Evolutionary conservation across 2,329 filamentous ascomycete species (phyloP).

Genomic region (Alternaria ethzedia): DNA sequence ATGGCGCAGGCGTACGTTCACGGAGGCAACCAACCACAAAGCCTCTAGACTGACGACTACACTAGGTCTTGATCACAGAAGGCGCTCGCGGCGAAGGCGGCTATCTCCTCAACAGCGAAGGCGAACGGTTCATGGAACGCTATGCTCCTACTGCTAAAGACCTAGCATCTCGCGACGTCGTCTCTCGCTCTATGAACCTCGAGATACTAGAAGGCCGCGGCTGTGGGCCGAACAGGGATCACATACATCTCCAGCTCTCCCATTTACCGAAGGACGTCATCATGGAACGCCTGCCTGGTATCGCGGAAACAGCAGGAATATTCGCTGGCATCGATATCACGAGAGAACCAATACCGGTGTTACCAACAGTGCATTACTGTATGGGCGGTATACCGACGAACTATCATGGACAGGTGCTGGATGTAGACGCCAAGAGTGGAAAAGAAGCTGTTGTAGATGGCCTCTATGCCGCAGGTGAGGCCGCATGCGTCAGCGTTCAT

Average conservation of each 20-base stretch:
- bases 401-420: slow-evolving; percentile 56
- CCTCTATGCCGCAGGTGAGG: slow-evolving; percentile 57
- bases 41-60: neutral
- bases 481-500: slow-evolving; percentile 58
- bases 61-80: slow-evolving; percentile 55
- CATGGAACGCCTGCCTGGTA: slow-evolving; percentile 56
- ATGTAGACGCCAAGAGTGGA: slow-evolving; percentile 36
- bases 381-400: slow-evolving; percentile 61
- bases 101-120: slow-evolving; percentile 57
- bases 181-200: slow-evolving; percentile 57
- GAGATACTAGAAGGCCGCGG: slow-evolving; percentile 57
- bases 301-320: slow-evolving; percentile 59
- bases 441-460: slow-evolving; percentile 54
- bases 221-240: slow-evolving; percentile 55
- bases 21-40: neutral
- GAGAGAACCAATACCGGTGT: slow-evolving; percentile 57
- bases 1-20: slow-evolving; percentile 54
- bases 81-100: slow-evolving; percentile 59
- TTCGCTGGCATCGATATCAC: slow-evolving; percentile 60
- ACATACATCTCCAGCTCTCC: slow-evolving; percentile 57
- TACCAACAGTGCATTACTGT: slow-evolving; percentile 60
- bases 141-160: slow-evolving; percentile 60
- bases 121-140: slow-evolving; percentile 60
- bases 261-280: slow-evolving; percentile 57
- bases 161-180: slow-evolving; percentile 57